phyloP scores from a whole-genome alignment of 2,329 filamentous ascomycete genomes.

The Phoma sp. region DNA sequence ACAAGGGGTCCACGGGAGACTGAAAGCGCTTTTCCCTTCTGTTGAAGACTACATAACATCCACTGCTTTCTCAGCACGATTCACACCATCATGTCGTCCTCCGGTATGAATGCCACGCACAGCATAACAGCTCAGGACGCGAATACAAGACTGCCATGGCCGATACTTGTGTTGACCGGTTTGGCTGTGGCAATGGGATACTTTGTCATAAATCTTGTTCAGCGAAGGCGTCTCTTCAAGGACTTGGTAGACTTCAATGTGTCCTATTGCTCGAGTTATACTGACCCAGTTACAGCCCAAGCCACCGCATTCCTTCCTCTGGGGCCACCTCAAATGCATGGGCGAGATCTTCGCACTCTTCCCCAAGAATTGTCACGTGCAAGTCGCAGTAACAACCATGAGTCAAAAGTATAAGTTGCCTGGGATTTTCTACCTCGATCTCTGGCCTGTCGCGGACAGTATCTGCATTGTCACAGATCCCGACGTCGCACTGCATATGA shows the following conservation, averaged over 20 bases:
- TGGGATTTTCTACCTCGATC: slow-evolving; percentile 52
- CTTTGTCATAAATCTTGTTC: slow-evolving; percentile 23
- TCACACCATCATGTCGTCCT: background rate
- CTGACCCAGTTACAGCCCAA: slow-evolving; percentile 36
- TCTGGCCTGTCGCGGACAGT: slow-evolving; percentile 49
- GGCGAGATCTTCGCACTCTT: slow-evolving; percentile 42
- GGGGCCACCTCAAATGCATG: slow-evolving; percentile 50
- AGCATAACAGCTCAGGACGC: slow-evolving; percentile 6
- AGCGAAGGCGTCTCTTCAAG: slow-evolving; percentile 31
- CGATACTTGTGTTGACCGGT: slow-evolving; percentile 15
- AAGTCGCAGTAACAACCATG: slow-evolving; percentile 43
- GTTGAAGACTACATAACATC: no score
- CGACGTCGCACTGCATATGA: slow-evolving; percentile 48
- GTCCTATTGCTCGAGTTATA: no score
- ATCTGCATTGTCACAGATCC: slow-evolving; percentile 47
- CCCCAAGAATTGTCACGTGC: slow-evolving; percentile 46
- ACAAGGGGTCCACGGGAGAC: no score
- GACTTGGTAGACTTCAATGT: slow-evolving; percentile 24
- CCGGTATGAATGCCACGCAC: background rate
- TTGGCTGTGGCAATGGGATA: slow-evolving; percentile 25
- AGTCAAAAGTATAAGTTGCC: slow-evolving; percentile 44
- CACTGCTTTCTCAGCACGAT: background rate
- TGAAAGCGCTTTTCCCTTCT: no score
- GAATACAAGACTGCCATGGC: slow-evolving; percentile 18
- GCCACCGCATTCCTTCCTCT: slow-evolving; percentile 51